These are phyloP conservation scores for Sporothrix euskadiensis DNA, from an alignment of 2,329 filamentous ascomycete species.

Conservation along the genomic window DNA sequence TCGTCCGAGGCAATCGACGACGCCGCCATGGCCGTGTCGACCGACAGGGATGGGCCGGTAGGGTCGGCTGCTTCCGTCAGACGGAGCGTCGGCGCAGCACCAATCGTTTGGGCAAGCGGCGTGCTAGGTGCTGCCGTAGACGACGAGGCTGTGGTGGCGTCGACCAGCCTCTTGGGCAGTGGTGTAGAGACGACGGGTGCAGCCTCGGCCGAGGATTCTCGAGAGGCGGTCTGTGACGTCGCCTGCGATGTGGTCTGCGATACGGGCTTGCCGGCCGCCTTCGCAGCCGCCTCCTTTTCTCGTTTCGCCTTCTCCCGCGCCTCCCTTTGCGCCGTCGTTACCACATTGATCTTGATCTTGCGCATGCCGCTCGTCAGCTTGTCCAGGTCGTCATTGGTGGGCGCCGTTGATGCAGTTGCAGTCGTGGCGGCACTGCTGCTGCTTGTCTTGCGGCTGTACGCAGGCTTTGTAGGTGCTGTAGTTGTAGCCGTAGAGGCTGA, in stretches of 20 bases:
- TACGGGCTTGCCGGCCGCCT: neutral
- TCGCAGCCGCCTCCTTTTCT: constrained; percentile 4
- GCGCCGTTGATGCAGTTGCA: constrained; percentile 23
- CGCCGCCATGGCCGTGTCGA: neutral
- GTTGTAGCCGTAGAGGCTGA: neutral
- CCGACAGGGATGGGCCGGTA: neutral
- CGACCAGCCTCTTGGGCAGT: neutral
- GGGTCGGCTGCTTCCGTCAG: neutral
- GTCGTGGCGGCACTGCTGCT: constrained; percentile 18
- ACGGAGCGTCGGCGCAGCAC: neutral
- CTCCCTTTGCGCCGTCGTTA: constrained; percentile 60
- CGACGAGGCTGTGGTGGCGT: neutral
- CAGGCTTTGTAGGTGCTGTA: neutral
- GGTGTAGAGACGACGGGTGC: neutral
- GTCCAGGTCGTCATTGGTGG: constrained; percentile 49
- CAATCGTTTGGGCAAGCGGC: constrained; percentile 21
- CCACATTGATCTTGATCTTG: constrained; percentile 62
- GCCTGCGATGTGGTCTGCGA: neutral
- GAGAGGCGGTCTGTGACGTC: neutral
- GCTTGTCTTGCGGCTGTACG: constrained; percentile 24
- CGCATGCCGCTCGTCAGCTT: constrained; percentile 60
- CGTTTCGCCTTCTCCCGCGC: constrained; percentile 44
- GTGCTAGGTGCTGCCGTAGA: constrained; percentile 23
- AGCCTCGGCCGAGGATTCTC: constrained; percentile 2
- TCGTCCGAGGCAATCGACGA: constrained; percentile 27